A percentile compares a stretch with the other conserved stretches of the same genome.
These are phyloP conservation scores for Anthostomella pinea DNA, from an alignment of 2,329 filamentous ascomycete genomes.

Conservation along the genomic window DNA sequence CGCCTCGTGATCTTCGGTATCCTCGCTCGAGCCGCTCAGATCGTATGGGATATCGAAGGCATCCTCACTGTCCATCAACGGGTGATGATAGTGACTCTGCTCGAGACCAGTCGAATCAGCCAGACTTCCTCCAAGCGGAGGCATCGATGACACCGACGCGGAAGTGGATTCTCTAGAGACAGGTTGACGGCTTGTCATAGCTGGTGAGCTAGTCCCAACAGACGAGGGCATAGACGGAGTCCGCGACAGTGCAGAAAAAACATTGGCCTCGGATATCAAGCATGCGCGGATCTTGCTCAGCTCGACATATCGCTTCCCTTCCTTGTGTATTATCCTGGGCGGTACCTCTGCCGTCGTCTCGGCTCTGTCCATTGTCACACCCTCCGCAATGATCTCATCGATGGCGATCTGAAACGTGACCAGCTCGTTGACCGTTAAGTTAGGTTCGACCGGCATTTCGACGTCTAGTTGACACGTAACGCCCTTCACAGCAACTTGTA, in stretches of 20 bases:
- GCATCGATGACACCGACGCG: slow-evolving; percentile 15
- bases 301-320: slow-evolving; percentile 63
- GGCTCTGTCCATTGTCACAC: slow-evolving; percentile 48
- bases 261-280: slow-evolving; percentile 64
- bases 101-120: slow-evolving; percentile 33
- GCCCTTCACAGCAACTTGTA: slow-evolving; percentile 63
- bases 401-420: slow-evolving; percentile 65
- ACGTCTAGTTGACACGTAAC: slow-evolving; percentile 66
- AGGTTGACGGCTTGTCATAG: slow-evolving; percentile 29
- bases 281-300: slow-evolving; percentile 63
- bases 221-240: slow-evolving; percentile 60
- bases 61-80: slow-evolving; percentile 50
- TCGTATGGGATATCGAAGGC: slow-evolving; percentile 58
- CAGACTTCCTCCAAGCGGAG: slow-evolving; percentile 23
- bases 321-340: slow-evolving; percentile 46
- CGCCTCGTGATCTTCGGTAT: slow-evolving; percentile 31
- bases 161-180: slow-evolving; percentile 22
- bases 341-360: slow-evolving; percentile 28
- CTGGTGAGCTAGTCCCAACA: slow-evolving; percentile 45
- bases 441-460: slow-evolving; percentile 50
- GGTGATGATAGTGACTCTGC: slow-evolving; percentile 32
- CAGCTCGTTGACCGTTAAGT: slow-evolving; percentile 46
- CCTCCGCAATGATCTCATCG: slow-evolving; percentile 64
- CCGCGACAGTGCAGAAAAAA: slow-evolving; percentile 58
- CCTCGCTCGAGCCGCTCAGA: slow-evolving; percentile 35